phyloP scores from a whole-genome alignment of 163 green algal species.

The Scenedesmus sp. region DNA sequence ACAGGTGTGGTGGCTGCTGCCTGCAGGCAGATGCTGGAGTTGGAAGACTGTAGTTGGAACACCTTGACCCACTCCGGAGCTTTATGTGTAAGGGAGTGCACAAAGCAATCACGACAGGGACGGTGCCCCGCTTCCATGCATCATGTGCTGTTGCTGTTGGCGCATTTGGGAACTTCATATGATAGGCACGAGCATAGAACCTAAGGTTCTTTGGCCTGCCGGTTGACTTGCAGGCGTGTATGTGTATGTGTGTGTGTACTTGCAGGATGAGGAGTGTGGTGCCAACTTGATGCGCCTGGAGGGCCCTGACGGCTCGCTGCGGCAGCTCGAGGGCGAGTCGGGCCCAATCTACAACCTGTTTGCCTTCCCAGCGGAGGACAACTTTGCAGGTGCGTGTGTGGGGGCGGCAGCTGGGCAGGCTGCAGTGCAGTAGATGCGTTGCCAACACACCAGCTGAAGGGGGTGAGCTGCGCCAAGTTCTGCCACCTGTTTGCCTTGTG shows the following conservation, averaged over 20 bases:
- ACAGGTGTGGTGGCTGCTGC: neutral
- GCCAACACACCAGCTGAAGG: too few species aligned
- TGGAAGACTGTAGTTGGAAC: too few species aligned
- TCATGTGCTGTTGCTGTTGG: too few species aligned
- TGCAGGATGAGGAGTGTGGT: slow-evolving; percentile 52
- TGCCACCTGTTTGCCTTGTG: neutral
- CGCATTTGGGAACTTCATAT: too few species aligned
- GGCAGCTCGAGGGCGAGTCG: slow-evolving; percentile 30
- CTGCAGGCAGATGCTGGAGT: too few species aligned
- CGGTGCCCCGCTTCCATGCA: too few species aligned
- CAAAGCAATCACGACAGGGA: too few species aligned
- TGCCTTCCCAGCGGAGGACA: slow-evolving; percentile 76
- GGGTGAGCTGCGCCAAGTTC: too few species aligned
- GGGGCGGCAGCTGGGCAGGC: slow-evolving; percentile 6
- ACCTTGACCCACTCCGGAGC: too few species aligned
- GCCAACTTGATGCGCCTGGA: slow-evolving; percentile 34
- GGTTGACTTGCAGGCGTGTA: neutral
- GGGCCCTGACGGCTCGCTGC: slow-evolving; percentile 23
- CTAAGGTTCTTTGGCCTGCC: too few species aligned
- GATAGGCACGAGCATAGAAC: too few species aligned
- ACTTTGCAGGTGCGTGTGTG: slow-evolving; percentile 72
- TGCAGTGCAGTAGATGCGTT: slow-evolving; percentile 40
- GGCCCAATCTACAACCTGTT: slow-evolving; percentile 68
- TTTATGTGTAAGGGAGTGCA: too few species aligned
- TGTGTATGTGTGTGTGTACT: neutral